Base-by-base conservation (phyloP, 768 basidiomycete genomes). In the Russula lepida region DNA sequence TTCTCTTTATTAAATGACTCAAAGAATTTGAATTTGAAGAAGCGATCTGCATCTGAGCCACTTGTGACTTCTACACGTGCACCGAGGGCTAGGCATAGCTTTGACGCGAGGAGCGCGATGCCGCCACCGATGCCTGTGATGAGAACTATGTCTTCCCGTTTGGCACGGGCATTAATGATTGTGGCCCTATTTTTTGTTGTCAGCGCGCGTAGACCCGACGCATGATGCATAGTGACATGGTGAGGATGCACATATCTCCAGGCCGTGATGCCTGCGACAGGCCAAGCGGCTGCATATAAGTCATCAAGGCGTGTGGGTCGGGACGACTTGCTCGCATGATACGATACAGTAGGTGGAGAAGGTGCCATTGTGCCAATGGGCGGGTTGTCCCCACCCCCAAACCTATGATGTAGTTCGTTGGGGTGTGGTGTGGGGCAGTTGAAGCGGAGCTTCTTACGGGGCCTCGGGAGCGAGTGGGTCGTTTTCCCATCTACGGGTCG, bases 51-150 rank as follows among this genome's bases (percentile, higher is more conserved):
- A 28, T 78, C 75, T 49, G 72, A 82, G 9, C 88, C 81, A 63
- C 87, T 89, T 4, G 92, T 89, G 27, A 92, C 89, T 70, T 85
- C 93, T n/a, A 92, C 89, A 35, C 80, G 80, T 1, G 88, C 86
- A 28, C 91, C 88, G 56, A 78, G 79, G 0, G 88, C 89, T 4
- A 91, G 67, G 69, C 84, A 88, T 9, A 92, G 71, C 70, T 94
- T 90, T 62, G 92, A 72, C 0, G 87, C 84, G 43, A 83, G 67
- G 30, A 93, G 76, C 0, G 92, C 92, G 41, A 94, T 92, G 13
- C 92, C 91, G 23, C 91, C 91, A 25, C 90, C 89, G 47, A 88
- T 82, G 19, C 89, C 89, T 0, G 88, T 89, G 60, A 94, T 85
- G 48, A 93, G 80, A 43, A 94, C 78, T 56, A 85, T 86, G 39